A percentile compares a stretch with the other conserved stretches of the same genome.
Conservation (phyloP, 108 stramenopile genomes). For the Nitzschia sp. region DNA sequence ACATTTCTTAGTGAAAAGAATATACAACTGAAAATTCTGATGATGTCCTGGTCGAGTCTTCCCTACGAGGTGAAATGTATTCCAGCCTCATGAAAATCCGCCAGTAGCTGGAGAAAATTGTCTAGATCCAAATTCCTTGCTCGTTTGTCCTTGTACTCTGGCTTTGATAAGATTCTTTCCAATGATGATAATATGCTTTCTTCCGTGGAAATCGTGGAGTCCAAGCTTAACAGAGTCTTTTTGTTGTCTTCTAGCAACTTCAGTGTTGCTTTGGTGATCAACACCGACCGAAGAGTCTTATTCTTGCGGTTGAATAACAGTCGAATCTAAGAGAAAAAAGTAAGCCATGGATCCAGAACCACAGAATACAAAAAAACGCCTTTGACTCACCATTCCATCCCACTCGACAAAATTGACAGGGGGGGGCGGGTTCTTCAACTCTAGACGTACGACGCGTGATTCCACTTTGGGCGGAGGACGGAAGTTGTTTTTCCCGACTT, state of each 20-base stretch:
- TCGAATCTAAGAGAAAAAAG: slow-evolving; percentile 47
- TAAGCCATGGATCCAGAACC: not conserved
- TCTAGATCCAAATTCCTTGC: slow-evolving; percentile 95
- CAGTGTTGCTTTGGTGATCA: slow-evolving; percentile 79
- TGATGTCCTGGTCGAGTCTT: too few species aligned
- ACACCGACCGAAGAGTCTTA: slow-evolving; percentile 83
- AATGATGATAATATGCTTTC: slow-evolving; percentile 64
- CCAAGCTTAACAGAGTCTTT: slow-evolving; percentile 57
- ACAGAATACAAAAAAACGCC: too few species aligned
- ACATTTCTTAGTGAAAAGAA: too few species aligned
- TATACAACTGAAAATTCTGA: too few species aligned
- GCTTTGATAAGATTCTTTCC: slow-evolving; percentile 76
- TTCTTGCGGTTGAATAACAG: slow-evolving; percentile 91
- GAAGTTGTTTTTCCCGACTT: slow-evolving; percentile 98
- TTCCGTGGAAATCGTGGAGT: not conserved
- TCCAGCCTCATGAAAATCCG: slow-evolving; percentile 88
- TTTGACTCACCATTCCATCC: slow-evolving; percentile 94
- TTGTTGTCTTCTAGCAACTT: slow-evolving; percentile 91
- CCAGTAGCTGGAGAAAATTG: slow-evolving; percentile 91
- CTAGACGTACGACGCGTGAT: slow-evolving; percentile 88
- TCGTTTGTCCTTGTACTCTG: slow-evolving; percentile 82
- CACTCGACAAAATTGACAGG: slow-evolving; percentile 98
- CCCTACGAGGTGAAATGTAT: slow-evolving; percentile 81
- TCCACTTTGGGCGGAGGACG: slow-evolving; percentile 98
- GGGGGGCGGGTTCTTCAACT: slow-evolving; percentile 95